These are phyloP conservation scores for Ramularia collo-cygni DNA, from an alignment of 2,329 filamentous ascomycete species.

Conservation along the genomic window DNA sequence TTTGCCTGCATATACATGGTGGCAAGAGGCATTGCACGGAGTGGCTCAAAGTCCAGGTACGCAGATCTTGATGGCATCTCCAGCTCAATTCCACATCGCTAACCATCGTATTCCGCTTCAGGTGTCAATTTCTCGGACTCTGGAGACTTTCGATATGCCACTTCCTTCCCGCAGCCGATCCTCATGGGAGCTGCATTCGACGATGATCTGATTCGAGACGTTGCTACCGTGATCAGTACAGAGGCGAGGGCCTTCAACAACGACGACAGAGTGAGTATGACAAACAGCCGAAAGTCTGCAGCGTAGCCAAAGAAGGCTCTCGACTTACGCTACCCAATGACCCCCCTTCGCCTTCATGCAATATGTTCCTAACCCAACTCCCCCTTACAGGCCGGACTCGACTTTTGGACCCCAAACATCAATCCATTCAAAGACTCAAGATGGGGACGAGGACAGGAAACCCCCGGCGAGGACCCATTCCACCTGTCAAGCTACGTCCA, in stretches of 20 bases:
- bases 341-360: no score
- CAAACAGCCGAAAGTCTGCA: no score
- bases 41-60: constrained; percentile 36
- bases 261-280: constrained; percentile 38
- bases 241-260: constrained; percentile 63
- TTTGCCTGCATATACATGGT: constrained; percentile 54
- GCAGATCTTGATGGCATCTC: no score
- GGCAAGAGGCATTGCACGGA: constrained; percentile 58
- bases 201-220: constrained; percentile 51
- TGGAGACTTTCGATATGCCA: constrained; percentile 53
- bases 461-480: constrained; percentile 38
- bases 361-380: no score
- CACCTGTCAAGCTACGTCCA: constrained; percentile 31
- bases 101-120: constrained; percentile 29
- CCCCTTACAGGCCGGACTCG: constrained; percentile 37
- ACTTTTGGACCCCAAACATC: constrained; percentile 63
- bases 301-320: no score
- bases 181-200: constrained; percentile 58
- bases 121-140: constrained; percentile 50
- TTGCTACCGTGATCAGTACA: constrained; percentile 51
- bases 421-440: constrained; percentile 54
- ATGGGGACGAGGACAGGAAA: constrained; percentile 28
- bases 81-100: no score
- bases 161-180: constrained; percentile 60
- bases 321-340: no score